These are phyloP conservation scores for Cyclostephanos invisitatus DNA, from an alignment of 108 stramenopile species.

Conservation along the genomic window DNA sequence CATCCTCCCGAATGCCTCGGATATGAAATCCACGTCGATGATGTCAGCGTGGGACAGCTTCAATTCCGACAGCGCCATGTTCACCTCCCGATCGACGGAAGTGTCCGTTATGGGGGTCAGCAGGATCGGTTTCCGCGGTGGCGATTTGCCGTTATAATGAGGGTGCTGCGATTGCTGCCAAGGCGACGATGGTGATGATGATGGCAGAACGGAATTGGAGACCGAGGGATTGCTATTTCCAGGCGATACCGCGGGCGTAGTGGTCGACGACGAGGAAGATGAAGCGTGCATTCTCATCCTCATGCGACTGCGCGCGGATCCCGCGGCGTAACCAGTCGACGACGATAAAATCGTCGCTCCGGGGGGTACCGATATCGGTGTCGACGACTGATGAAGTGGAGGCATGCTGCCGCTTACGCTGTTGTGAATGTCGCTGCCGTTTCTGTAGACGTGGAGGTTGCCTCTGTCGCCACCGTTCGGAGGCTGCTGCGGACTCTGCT, in stretches of 20 bases:
- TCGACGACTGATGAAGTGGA: neutral
- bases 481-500: neutral
- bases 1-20: neutral
- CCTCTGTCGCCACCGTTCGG: neutral
- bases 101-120: neutral
- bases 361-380: neutral
- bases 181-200: neutral
- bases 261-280: neutral
- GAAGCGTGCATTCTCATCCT: conserved; percentile 38
- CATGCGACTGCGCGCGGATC: conserved; percentile 33
- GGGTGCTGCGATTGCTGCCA: neutral
- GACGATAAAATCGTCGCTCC: neutral
- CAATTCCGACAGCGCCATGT: conserved; percentile 69
- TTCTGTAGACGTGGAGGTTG: neutral
- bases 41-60: conserved; percentile 50
- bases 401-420: neutral
- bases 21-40: conserved; percentile 14
- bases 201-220: neutral
- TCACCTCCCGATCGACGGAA: conserved; percentile 68
- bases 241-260: neutral
- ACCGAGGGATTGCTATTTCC: neutral
- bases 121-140: neutral
- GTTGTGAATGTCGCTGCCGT: neutral
- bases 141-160: conserved; percentile 7
- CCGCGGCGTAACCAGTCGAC: neutral